A percentile compares a stretch with the other conserved stretches of the same genome.
phyloP scores from a whole-genome alignment of 805 yeast species.

The Saturnispora zaruensis region DNA sequence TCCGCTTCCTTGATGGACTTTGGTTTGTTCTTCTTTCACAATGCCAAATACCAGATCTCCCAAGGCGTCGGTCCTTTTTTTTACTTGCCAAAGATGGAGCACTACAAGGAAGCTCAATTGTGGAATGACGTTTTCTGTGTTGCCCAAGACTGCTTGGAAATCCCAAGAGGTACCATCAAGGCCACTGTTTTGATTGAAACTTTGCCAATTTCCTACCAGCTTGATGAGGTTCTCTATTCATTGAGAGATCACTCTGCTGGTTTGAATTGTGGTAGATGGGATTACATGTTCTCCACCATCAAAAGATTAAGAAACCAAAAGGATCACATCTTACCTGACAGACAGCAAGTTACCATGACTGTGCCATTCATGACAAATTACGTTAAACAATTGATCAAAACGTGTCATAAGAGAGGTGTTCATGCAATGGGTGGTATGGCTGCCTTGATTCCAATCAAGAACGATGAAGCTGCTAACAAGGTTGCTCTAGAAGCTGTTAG shows the following conservation, averaged over 20 bases:
- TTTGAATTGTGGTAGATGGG: conserved; percentile 86
- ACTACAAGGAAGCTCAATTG: conserved; percentile 70
- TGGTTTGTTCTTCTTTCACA: conserved; percentile 69
- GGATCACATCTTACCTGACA: conserved; percentile 64
- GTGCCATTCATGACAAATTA: conserved; percentile 77
- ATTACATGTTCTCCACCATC: conserved; percentile 74
- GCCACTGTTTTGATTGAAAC: conserved; percentile 81
- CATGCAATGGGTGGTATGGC: conserved; percentile 93
- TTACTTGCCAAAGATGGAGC: conserved; percentile 81
- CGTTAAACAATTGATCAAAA: conserved; percentile 62
- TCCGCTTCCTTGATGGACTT: conserved; percentile 74
- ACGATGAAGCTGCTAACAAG: conserved; percentile 53
- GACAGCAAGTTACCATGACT: conserved; percentile 71
- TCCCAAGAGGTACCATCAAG: conserved; percentile 69
- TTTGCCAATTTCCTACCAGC: conserved; percentile 77
- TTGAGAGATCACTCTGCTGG: conserved; percentile 72
- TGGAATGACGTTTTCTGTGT: conserved; percentile 78
- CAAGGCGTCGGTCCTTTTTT: conserved; percentile 75
- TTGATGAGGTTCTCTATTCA: conserved; percentile 76
- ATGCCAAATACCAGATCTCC: conserved; percentile 51
- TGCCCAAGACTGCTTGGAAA: conserved; percentile 60
- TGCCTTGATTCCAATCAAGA: conserved; percentile 75
- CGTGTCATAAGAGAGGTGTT: conserved; percentile 70
- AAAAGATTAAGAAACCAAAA: conserved; percentile 65
- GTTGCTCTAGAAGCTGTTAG: conserved; percentile 65